Evolutionary conservation across 345 rosid species (phyloP), one percentile per base, ranked within the genome.

Genomic region (Chamaenerion angustifolium): DNA sequence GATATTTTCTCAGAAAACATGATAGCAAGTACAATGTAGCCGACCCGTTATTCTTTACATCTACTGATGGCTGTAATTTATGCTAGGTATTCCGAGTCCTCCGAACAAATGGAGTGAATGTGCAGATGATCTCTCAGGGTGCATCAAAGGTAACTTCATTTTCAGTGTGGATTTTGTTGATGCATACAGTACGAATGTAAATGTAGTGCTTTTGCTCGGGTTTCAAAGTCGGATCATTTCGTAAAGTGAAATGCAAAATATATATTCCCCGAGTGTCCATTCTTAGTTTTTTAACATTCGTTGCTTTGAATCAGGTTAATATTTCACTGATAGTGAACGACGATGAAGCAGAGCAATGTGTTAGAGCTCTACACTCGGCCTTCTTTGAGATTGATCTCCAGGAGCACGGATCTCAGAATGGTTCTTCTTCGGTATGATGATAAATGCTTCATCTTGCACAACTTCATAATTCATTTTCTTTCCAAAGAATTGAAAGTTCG

Each of bases 51-150:
- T 19, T 18, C 44, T 14, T 14, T 46, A 37, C 10, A 25, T 59
- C 12, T 43, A 54, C 50, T 15, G 5, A 4, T 41, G 6, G 16
- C 13, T 58, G 11, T 6, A 21, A 21, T 21, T 21, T 54, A 16
- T 63, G 51, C 52, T 82, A 92, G 96, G 98, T 61, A 46, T 93
- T 93, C 64, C 69, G 50, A 45, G 99, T 84, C 67, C 95, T 93
- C 48, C 72, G 82, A 64, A 73, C 75, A 60, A 79, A 76, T 47
- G 90, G 95, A 49, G 85, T 88, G 46, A 93, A 88, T 64, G 99
- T 93, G 62, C 99, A 93, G 71, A 88, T 93, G 99, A 93, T 88
- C 70, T 93, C 96, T 56, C 95, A 93, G 77, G 96, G 99, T 44
- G 96, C 99, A 56, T 93, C 99, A 12, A 93, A 93, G 96, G 98